Evolutionary conservation across 805 yeast species (phyloP).

Genomic region (Gaillardinia entomophila): DNA sequence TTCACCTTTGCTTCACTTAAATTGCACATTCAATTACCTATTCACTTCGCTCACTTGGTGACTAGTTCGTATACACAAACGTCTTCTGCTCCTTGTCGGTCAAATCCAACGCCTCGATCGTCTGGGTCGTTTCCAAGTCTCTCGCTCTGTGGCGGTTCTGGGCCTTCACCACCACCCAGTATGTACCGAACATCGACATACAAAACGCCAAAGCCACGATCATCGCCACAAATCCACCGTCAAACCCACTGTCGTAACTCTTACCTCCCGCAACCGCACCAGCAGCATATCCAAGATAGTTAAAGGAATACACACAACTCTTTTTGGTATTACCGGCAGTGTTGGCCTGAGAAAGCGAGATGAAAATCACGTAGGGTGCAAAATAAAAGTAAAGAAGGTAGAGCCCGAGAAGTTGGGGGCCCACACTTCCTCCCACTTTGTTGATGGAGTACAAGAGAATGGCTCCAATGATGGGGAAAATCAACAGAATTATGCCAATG

Average conservation of each 20-base stretch:
- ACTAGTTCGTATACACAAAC: slow-evolving; percentile 11
- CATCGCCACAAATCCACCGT: slow-evolving; percentile 16
- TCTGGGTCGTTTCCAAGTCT: slow-evolving; percentile 2
- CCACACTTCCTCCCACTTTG: slow-evolving; percentile 6
- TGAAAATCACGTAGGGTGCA: slow-evolving; percentile 21
- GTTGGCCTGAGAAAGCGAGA: slow-evolving; percentile 22
- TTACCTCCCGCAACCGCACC: slow-evolving; percentile 21
- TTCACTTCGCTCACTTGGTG: too few relatives aligned
- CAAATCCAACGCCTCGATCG: slow-evolving; percentile 9
- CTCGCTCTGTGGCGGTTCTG: slow-evolving; percentile 10
- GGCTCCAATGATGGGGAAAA: slow-evolving; percentile 16
- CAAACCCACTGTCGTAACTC: slow-evolving; percentile 10
- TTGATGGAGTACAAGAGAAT: slow-evolving; percentile 11
- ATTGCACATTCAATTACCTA: too few relatives aligned
- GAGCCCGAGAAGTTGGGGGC: slow-evolving; percentile 17
- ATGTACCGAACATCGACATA: slow-evolving; percentile 6
- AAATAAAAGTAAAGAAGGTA: slow-evolving; percentile 30
- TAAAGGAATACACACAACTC: slow-evolving; percentile 26
- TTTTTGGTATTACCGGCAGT: slow-evolving; percentile 26
- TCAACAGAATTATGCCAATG: slow-evolving; percentile 4
- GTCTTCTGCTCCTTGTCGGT: slow-evolving; percentile 14
- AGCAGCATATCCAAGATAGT: slow-evolving; percentile 24
- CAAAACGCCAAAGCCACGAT: slow-evolving; percentile 13
- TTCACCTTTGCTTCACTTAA: too few relatives aligned
- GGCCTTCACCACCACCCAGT: slow-evolving; percentile 10